A percentile compares a stretch with the other conserved stretches of the same genome.
Evolutionary conservation across 164 flowering plant species (phyloP).

Genomic region (Litsea cubeba): DNA sequence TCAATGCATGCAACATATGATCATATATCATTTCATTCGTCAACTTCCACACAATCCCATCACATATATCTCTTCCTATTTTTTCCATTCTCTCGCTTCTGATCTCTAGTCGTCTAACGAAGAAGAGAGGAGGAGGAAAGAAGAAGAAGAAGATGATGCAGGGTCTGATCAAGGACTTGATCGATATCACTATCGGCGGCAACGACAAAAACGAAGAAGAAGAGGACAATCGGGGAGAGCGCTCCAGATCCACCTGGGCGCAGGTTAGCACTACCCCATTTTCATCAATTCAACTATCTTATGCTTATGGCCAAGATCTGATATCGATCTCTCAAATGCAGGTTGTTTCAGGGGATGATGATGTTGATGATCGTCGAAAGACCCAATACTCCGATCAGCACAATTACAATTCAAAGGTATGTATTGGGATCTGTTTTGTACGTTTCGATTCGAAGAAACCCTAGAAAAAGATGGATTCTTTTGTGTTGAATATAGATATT

Average conservation of each 20-base stretch:
- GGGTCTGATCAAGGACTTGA: constrained; percentile 72
- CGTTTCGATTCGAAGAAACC: not conserved
- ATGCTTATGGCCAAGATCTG: not conserved
- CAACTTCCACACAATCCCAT: too few species aligned
- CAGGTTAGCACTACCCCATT: constrained; percentile 31
- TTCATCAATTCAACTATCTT: not conserved
- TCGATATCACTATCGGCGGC: constrained; percentile 56
- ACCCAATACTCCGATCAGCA: not conserved
- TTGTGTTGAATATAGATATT: not conserved
- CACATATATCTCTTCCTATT: too few species aligned
- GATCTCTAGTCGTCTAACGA: too few species aligned
- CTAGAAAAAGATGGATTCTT: not conserved
- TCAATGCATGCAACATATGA: too few species aligned
- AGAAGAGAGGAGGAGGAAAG: not conserved
- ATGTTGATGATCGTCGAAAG: not conserved
- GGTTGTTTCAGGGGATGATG: constrained; percentile 55
- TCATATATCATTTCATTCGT: too few species aligned
- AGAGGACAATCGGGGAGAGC: constrained; percentile 38
- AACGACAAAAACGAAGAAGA: constrained; percentile 14
- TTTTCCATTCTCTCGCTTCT: too few species aligned
- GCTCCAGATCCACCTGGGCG: constrained; percentile 86
- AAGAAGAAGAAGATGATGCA: constrained; percentile 41
- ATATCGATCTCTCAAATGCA: constrained; percentile 18
- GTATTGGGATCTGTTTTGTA: not conserved
- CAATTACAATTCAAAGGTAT: not conserved